These are phyloP conservation scores for Megacollybia platyphylla DNA, from an alignment of 1,284 basidiomycete genomes.

Conservation along the genomic window DNA sequence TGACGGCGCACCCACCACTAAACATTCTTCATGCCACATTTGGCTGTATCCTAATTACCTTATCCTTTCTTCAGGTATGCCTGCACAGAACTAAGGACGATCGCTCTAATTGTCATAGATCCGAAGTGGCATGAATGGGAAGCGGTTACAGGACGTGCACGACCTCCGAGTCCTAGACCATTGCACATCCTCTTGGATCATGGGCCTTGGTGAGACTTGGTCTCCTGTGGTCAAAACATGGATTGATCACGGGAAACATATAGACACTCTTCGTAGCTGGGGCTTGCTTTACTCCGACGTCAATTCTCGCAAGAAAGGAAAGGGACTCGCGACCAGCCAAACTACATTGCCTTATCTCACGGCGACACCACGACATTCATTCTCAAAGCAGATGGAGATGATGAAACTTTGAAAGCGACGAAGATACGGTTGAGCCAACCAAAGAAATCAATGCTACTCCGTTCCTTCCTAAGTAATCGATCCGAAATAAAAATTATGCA, in stretches of 20 bases:
- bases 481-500: neutral
- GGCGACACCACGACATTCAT: no score
- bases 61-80: constrained; percentile 35
- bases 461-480: neutral
- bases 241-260: neutral
- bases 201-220: neutral
- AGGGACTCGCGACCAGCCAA: constrained; percentile 11
- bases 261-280: constrained; percentile 21
- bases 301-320: constrained; percentile 34
- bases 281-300: constrained; percentile 30
- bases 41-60: constrained; percentile 28
- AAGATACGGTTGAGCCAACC: no score
- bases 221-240: neutral
- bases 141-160: constrained; percentile 18
- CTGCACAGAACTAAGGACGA: neutral
- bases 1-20: constrained; percentile 27
- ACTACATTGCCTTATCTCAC: constrained; percentile 18
- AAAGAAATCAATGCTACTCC: neutral
- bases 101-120: constrained; percentile 13
- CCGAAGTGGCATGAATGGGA: constrained; percentile 31
- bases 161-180: constrained; percentile 20
- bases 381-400: no score
- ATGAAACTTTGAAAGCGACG: no score
- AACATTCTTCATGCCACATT: constrained; percentile 36
- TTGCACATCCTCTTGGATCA: constrained; percentile 19